phyloP scores from a whole-genome alignment of 208 protist genomes.

The Porcisia hertigi region DNA sequence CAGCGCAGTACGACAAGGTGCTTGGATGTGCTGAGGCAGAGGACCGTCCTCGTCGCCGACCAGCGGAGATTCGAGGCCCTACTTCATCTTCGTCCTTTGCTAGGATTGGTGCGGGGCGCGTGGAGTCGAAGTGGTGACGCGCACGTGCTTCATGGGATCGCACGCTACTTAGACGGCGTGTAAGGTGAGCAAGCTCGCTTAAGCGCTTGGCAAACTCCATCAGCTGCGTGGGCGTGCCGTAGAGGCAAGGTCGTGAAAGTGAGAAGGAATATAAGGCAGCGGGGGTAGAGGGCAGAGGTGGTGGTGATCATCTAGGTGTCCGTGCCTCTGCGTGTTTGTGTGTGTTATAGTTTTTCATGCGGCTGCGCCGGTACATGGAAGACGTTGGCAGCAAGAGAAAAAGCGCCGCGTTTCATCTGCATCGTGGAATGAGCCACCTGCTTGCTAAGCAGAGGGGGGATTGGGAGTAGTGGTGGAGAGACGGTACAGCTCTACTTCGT shows the following conservation, averaged over 20 bases:
- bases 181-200: constrained; percentile 20
- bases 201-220: constrained; percentile 33
- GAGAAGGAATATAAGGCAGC: background rate
- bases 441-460: too few relatives aligned
- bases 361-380: background rate
- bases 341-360: background rate
- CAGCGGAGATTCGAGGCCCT: background rate
- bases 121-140: constrained; percentile 1
- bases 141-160: constrained; percentile 14
- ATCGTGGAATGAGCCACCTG: background rate
- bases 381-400: background rate
- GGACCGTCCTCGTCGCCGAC: background rate
- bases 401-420: background rate
- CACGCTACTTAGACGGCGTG: constrained; percentile 19
- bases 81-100: background rate
- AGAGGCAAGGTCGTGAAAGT: background rate
- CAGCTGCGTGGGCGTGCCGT: background rate
- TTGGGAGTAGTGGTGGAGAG: too few relatives aligned
- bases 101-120: background rate
- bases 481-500: too few relatives aligned
- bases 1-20: background rate
- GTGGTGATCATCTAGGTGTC: background rate
- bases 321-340: background rate
- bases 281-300: background rate
- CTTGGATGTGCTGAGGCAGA: background rate